Base-by-base conservation (phyloP, 2,329 filamentous ascomycete species). In the Calonectria leucothoes region DNA sequence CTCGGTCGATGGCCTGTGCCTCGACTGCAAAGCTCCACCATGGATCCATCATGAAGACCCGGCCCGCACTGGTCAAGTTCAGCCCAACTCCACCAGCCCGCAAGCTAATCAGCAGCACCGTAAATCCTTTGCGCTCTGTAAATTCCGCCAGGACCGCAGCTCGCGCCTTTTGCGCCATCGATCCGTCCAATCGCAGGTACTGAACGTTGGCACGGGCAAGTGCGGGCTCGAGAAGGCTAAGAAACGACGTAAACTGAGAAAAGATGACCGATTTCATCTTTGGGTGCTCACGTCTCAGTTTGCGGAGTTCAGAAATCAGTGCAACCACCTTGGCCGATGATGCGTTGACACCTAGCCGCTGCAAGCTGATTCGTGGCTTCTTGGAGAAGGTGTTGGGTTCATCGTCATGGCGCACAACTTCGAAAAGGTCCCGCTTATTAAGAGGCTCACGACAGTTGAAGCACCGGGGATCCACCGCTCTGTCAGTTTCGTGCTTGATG, bases 21-120 rank as follows among this genome's bases (percentile, higher is more conserved):
- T 99, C 97, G 15, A 98, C 93, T 0, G 97, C 96, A 84, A 96
- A 99, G 82, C 94, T 97, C 97, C 97, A 99, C 97, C 97, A 99
- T 0, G 97, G 97, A 84, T 99, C 97, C 97, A 99, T 98, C 94
- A 99, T 97, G 86, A 94, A 99, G 6, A 99, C 97, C 68, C 94
- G 89, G 76, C 93, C 95, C 7, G 97, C 97, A 77, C 93, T 93
- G 0, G 96, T 98, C 74, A 99, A 85, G 82, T 99, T 99, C 52
- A 99, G 88, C 0, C 97, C 97, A 0, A 99, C 97, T 29, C 97
- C 97, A 6, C 97, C 97, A 0, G 97, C 97, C 25, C 95, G 91
- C 70, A 99, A 87, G 79, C 93, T 96, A 66, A 99, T 90, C 2
- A 99, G 88, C 5, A 99, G 87, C 1, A 99, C 91, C 3, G 90